phyloP scores from a whole-genome alignment of 371 early-diverging fungal species.

The Gilbertella persicaria region DNA sequence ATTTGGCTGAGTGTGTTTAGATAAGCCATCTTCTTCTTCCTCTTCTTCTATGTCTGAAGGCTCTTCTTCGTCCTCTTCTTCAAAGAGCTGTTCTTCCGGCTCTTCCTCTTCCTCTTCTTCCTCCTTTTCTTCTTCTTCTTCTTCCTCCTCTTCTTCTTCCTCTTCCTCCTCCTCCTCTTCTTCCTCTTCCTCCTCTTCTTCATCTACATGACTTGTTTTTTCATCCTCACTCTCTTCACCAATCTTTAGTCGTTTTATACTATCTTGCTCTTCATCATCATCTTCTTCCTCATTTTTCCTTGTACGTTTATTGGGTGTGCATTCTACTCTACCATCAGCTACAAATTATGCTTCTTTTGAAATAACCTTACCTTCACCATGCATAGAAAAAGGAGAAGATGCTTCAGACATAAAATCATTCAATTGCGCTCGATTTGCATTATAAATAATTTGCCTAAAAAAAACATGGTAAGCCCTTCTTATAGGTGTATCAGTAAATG shows the following conservation, averaged over 20 bases:
- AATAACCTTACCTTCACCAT: conserved; percentile 14
- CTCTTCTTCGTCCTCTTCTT: conserved; percentile 1
- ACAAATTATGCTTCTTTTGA: conserved; percentile 9
- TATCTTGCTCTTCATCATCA: conserved; percentile 5
- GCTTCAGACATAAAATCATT: conserved; percentile 21
- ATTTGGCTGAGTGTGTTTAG: not conserved
- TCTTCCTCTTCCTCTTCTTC: conserved; percentile 14
- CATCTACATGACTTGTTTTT: not conserved
- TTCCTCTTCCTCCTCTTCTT: conserved; percentile 9
- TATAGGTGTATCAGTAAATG: no score
- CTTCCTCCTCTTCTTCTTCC: conserved; percentile 10
- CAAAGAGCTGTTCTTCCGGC: not conserved
- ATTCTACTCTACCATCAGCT: conserved; percentile 13
- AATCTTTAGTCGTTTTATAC: no score
- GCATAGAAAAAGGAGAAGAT: conserved; percentile 22
- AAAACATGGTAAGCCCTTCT: not conserved
- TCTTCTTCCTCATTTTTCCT: conserved; percentile 7
- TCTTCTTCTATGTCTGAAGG: not conserved
- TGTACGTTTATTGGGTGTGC: no score
- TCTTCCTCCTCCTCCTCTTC: conserved; percentile 8
- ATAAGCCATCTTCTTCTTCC: not conserved
- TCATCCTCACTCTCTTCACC: conserved; percentile 8
- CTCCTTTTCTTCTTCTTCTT: not conserved
- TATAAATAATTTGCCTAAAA: conserved; percentile 25
- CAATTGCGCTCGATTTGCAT: conserved; percentile 15